A percentile compares a stretch with the other conserved stretches of the same genome.
Conservation (phyloP, 345 rosid species). For the Hibiscus syriacus region DNA sequence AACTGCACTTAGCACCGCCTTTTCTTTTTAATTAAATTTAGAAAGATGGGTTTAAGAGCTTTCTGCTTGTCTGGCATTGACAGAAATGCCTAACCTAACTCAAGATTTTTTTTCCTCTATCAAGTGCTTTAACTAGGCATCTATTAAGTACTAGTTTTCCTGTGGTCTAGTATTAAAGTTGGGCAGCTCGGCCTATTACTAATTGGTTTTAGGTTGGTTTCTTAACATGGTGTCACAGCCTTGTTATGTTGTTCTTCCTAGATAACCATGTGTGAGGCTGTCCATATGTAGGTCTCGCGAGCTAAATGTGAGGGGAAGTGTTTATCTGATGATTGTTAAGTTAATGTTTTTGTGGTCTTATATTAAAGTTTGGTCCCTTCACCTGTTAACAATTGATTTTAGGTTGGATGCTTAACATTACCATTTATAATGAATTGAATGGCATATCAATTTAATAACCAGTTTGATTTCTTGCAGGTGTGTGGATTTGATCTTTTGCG, state of each 20-base stretch:
- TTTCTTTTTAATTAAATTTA: background rate
- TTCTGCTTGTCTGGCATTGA: background rate
- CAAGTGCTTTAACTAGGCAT: too few species aligned
- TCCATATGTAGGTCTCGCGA: background rate
- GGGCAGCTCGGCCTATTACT: background rate
- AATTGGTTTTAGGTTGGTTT: background rate
- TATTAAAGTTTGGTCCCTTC: background rate
- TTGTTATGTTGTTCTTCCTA: background rate
- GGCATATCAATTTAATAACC: background rate
- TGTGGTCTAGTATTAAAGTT: background rate
- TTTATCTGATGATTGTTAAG: background rate
- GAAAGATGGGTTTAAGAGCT: background rate
- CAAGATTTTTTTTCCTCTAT: background rate
- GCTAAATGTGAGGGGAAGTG: background rate
- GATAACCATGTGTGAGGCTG: background rate
- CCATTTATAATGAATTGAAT: conserved; percentile 2
- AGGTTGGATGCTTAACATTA: background rate
- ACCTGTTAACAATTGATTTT: background rate
- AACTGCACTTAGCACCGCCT: background rate
- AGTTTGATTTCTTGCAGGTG: conserved; percentile 48
- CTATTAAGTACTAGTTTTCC: background rate
- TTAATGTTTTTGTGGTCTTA: background rate
- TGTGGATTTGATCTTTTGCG: conserved; percentile 99
- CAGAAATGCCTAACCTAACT: background rate
- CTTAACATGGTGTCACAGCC: background rate